Percentiles rank a stretch among this genome's conserved stretches.
Evolutionary conservation across 768 basidiomycete species (phyloP).

Genomic region (Pleurotus salmoneostramineus): DNA sequence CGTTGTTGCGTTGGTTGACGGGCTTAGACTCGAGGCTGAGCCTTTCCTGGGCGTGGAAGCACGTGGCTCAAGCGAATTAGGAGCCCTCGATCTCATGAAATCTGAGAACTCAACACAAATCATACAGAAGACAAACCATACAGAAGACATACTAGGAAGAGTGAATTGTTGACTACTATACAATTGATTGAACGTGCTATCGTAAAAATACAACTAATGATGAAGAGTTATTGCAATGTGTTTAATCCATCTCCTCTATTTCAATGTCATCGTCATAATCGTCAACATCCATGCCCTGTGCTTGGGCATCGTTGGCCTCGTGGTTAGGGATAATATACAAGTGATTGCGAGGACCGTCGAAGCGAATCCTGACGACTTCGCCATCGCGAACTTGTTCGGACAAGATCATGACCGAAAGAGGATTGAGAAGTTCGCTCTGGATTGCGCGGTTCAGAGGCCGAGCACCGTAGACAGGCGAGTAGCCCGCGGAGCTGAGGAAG

Average conservation of each 20-base stretch:
- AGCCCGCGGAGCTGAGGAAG: slow-evolving; percentile 72
- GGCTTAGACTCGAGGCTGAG: too few species aligned
- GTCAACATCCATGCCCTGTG: slow-evolving; percentile 55
- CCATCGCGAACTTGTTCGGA: slow-evolving; percentile 79
- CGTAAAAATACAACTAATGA: too few species aligned
- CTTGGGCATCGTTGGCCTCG: slow-evolving; percentile 44
- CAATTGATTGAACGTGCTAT: too few species aligned
- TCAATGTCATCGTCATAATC: slow-evolving; percentile 53
- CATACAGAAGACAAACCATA: too few species aligned
- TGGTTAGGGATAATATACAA: slow-evolving; percentile 83
- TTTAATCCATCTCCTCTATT: slow-evolving; percentile 66
- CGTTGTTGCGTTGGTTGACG: too few species aligned
- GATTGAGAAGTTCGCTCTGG: slow-evolving; percentile 90
- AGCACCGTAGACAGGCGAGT: slow-evolving; percentile 84
- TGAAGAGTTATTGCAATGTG: too few species aligned
- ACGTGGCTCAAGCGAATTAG: background rate
- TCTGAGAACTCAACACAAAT: background rate
- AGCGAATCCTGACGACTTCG: slow-evolving; percentile 70
- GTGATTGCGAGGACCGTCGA: slow-evolving; percentile 80
- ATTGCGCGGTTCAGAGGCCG: slow-evolving; percentile 90
- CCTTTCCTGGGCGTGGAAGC: background rate
- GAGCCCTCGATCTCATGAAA: background rate
- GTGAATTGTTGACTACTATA: too few species aligned
- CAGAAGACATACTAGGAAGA: too few species aligned
- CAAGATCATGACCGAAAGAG: slow-evolving; percentile 80